Base-by-base conservation (phyloP, 1,284 basidiomycete genomes). In the Sporisorium sorghi region DNA sequence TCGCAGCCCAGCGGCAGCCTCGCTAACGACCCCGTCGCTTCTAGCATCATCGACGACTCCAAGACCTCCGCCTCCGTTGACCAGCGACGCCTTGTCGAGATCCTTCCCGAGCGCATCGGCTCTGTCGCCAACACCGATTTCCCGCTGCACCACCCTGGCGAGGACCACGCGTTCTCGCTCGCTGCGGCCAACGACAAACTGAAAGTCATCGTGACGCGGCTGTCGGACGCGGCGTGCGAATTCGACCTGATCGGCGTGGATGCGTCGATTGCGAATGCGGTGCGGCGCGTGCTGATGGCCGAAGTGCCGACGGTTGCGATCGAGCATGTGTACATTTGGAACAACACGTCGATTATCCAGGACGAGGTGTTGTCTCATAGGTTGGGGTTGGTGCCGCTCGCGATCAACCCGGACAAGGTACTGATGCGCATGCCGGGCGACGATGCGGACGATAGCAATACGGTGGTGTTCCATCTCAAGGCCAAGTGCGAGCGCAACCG, bases 201-300 rank as follows among this genome's bases (percentile, higher is more conserved):
- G 35, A 67, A 56, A 17, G 61, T 79, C n/a, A 59, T 72, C 32
- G 50, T 82, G 37, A 83, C 80, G 2, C 72, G 79, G 21, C 73
- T 82, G 21, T 80, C 82, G 3, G 58, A 71, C 14, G 70, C 68
- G 12, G 66, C 72, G 5, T 89, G 97, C 72, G 95, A 98, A 80
- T 96, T 99, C 84, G 96, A 99, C 86, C 87, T 99, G 28, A 89
- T 98, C 61, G 96, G 97, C 9, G 92, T 98, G 32, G 97, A 99
- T 85, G 93, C 97, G 0, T 92, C 92, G 30, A 92, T 99, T 56
- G 94, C 97, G 26, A 99, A 99, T 85, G 94, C 96, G 0, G 89
- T 97, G 76, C 89, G 97, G 44, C 88, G 96, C 63, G 92, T 96
- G 58, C 88, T 98, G 82, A 93, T 99, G 55, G 92, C 97, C 26